These are phyloP conservation scores for Kingdonia uniflora DNA, from an alignment of 164 flowering plant genomes.

Conservation along the genomic window DNA sequence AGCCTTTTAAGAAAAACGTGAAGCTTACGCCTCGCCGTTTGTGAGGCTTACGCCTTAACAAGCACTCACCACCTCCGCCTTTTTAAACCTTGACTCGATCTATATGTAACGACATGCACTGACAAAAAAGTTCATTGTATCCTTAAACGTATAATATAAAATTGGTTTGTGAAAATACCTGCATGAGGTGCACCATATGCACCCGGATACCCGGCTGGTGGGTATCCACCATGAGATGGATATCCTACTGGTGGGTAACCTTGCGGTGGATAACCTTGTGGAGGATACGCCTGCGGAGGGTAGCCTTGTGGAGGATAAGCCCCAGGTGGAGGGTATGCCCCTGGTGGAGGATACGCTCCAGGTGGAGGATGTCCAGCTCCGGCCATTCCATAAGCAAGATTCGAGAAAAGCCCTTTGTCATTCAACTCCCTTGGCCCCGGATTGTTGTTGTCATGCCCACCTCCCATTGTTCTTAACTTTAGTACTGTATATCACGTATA, in stretches of 20 bases:
- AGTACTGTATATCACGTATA: too few species aligned
- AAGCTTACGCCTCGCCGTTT: too few species aligned
- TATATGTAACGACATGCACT: too few species aligned
- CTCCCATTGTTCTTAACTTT: conserved; percentile 30
- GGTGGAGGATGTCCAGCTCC: conserved; percentile 16
- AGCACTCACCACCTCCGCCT: too few species aligned
- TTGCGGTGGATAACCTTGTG: conserved; percentile 8
- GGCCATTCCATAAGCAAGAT: conserved; percentile 23
- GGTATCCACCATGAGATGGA: conserved; percentile 4
- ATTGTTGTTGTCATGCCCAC: conserved; percentile 36
- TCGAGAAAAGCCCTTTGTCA: conserved; percentile 40
- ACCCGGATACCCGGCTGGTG: conserved; percentile 10
- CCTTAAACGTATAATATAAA: too few species aligned
- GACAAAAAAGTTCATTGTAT: too few species aligned
- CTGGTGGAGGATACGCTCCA: conserved; percentile 6
- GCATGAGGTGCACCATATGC: conserved; percentile 1
- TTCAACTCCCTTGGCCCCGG: conserved; percentile 5
- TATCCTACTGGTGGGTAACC: conserved; percentile 12
- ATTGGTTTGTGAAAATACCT: conserved; percentile 1
- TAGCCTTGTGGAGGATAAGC: conserved; percentile 7
- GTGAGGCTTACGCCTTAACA: too few species aligned
- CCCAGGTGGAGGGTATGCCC: conserved; percentile 5
- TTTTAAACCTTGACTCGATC: too few species aligned
- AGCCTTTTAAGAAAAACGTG: too few species aligned
- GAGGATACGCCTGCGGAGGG: background rate